Conservation (phyloP, 257 asterid genomes). For the Catharanthus roseus region DNA sequence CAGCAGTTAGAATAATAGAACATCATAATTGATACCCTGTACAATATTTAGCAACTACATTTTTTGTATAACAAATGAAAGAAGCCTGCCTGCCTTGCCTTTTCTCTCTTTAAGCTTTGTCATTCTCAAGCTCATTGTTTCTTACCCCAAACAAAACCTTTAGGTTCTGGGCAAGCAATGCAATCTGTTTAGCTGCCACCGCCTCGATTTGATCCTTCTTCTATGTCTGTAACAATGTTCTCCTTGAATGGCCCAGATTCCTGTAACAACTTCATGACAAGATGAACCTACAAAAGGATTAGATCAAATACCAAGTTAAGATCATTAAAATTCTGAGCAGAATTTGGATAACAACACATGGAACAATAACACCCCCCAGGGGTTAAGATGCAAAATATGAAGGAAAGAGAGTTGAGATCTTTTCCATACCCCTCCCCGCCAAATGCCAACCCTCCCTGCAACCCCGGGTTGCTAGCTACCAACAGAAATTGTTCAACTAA, state of each 20-base stretch:
- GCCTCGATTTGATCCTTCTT: not conserved
- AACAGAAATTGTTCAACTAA: not conserved
- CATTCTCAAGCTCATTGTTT: not conserved
- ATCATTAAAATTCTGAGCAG: not conserved
- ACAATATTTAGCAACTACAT: not conserved
- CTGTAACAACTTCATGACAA: constrained; percentile 57
- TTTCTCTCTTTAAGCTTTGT: not conserved
- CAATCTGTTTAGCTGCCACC: not conserved
- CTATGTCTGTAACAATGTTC: not conserved
- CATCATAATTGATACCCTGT: not conserved
- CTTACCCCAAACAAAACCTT: not conserved
- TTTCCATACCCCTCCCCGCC: not conserved
- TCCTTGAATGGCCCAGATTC: constrained; percentile 91
- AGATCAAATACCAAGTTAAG: not conserved
- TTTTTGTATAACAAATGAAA: not conserved
- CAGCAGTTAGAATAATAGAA: too few species aligned
- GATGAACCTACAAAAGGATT: constrained; percentile 52
- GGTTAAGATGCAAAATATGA: not conserved
- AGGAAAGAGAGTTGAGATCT: not conserved
- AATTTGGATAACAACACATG: too few species aligned
- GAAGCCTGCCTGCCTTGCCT: too few species aligned
- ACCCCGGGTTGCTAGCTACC: not conserved
- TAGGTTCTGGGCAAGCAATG: not conserved
- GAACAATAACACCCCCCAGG: too few species aligned
- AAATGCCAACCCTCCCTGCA: not conserved